phyloP scores from a whole-genome alignment of 2,329 filamentous ascomycete species.

The Polychaeton citri region DNA sequence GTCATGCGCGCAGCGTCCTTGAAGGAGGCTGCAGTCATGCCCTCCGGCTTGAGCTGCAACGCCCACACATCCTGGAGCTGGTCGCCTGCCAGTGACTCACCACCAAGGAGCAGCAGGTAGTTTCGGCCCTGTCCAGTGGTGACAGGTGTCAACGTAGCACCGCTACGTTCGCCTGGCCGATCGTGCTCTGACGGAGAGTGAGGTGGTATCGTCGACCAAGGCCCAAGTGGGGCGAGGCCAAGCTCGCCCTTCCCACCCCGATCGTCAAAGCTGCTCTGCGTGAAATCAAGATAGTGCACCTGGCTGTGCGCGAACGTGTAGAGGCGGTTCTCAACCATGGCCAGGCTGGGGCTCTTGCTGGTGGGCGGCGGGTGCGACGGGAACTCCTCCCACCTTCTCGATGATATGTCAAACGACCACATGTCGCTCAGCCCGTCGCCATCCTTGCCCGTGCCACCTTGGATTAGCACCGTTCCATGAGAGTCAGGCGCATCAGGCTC shows the following conservation, averaged over 20 bases:
- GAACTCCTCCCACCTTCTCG: constrained; percentile 37
- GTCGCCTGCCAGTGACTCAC: constrained; percentile 19
- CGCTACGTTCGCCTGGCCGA: constrained; percentile 30
- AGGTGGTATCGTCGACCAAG: constrained; percentile 26
- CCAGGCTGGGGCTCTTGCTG: constrained; percentile 20
- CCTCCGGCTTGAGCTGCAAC: constrained; percentile 37
- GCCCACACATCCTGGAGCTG: constrained; percentile 35
- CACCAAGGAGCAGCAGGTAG: constrained; percentile 40
- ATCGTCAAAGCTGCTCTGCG: constrained; percentile 5
- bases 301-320: constrained; percentile 9
- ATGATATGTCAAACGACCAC: constrained; percentile 38
- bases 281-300: constrained; percentile 10
- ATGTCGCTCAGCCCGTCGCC: constrained; percentile 30
- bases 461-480: constrained; percentile 39
- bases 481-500: constrained; percentile 25
- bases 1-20: constrained; percentile 37
- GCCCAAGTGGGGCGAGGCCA: constrained; percentile 15
- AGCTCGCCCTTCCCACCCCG: constrained; percentile 4
- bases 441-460: constrained; percentile 29
- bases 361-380: constrained; percentile 27
- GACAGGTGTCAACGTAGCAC: constrained; percentile 32
- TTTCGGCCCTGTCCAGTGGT: constrained; percentile 39
- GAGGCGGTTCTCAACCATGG: constrained; percentile 32
- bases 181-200: constrained; percentile 25
- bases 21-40: constrained; percentile 32